Base-by-base conservation (phyloP, 2,329 filamentous ascomycete genomes). In the Magnaporthales sp. region DNA sequence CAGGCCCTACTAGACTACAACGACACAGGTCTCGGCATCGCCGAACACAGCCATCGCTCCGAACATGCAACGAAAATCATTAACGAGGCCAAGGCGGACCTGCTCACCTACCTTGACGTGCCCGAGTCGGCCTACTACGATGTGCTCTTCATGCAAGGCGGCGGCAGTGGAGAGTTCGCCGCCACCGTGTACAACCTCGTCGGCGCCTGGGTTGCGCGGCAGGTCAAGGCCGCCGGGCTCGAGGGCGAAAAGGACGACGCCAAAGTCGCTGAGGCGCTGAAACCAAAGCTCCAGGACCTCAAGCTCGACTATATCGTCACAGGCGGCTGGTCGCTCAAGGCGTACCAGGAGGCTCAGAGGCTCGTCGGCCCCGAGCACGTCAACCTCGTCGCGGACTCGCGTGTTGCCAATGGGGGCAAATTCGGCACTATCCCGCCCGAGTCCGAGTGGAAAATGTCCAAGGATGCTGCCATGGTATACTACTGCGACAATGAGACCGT, bases 401-500 rank as follows among this genome's bases (percentile, higher is more conserved):
- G 64, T 15, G 19, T 27, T 26, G 62, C 61, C 78, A 92, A 92
- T 71, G 83, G 85, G 71, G 92, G 91, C 70, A 97, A 95, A 77
- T 98, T 96, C 75, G 92, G 92, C 68, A 86, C 81, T 69, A 96
- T 98, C 65, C 90, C 94, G 0, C 84, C 88, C 10, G 89, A 93
- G 77, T 86, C 85, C 69, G 85, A 84, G 24, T 97, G 92, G 92
- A 90, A 83, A 38, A 83, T 95, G 8, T 90, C 87, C 56, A 81
- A 86, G 70, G 81, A 86, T 51, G 81, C 89, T 10, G 86, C 92
- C 0, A 83, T 96, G 73, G 89, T 94, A 1, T 98, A 97, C 78
- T 93, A 88, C 76, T 97, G 94, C 77, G 91, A 93, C 77, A 98
- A 98, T 72, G 93, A 98, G 81, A 97, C 92, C 0, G 92, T 96